Conservation (phyloP, 805 yeast species). For the Candida coquimbonensis region DNA sequence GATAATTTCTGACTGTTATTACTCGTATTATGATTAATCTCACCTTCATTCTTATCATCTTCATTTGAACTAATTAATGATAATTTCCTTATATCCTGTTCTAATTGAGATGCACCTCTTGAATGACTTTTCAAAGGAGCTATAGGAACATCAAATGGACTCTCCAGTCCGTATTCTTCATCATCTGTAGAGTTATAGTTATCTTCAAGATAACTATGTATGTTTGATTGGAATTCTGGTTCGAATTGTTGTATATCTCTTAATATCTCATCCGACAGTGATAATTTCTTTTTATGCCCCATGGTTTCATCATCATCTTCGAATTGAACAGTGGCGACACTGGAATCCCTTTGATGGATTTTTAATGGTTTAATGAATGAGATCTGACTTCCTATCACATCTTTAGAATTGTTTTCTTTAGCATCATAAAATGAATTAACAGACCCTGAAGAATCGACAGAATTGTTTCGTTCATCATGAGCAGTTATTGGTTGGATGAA, state of each 20-base stretch:
- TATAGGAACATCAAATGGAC: conserved; percentile 8
- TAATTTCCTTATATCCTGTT: background rate
- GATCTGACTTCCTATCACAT: background rate
- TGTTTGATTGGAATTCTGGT: background rate
- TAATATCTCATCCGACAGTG: conserved; percentile 23
- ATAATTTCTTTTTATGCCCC: conserved; percentile 15
- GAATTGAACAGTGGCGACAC: too few relatives aligned
- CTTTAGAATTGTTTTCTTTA: conserved; percentile 1
- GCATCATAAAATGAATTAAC: conserved; percentile 5
- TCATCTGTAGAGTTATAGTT: conserved; percentile 15
- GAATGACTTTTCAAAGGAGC: conserved; percentile 2
- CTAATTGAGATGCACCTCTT: background rate
- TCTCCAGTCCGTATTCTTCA: background rate
- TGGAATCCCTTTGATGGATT: conserved; percentile 14
- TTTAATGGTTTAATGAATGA: conserved; percentile 16
- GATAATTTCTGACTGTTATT: too few relatives aligned
- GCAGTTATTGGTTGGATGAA: background rate
- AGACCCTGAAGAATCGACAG: too few relatives aligned
- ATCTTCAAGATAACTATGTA: background rate
- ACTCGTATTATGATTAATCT: too few relatives aligned
- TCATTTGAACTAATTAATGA: background rate
- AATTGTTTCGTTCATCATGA: too few relatives aligned
- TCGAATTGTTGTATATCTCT: conserved; percentile 22
- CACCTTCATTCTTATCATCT: background rate
- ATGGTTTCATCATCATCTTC: background rate